Evolutionary conservation across 23 red algal genomes (phyloP).

Genomic region (Gracilaria gracilis): DNA sequence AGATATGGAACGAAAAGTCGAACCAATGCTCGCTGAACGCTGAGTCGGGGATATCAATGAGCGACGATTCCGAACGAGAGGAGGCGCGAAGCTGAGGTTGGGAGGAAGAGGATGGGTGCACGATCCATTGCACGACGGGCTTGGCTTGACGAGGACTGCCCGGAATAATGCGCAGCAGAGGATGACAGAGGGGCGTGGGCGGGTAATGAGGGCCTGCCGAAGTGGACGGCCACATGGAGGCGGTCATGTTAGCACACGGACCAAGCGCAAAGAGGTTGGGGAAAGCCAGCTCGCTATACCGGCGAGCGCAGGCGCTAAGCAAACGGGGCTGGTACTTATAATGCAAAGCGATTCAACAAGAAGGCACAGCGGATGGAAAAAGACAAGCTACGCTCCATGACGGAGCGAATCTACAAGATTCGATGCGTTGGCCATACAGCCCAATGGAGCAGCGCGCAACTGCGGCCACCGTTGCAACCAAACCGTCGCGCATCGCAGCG

Average conservation of each 20-base stretch:
- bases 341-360: too few species aligned
- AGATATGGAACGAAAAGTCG: constrained; percentile 30
- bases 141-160: constrained; percentile 39
- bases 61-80: not conserved
- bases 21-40: constrained; percentile 3
- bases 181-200: not conserved
- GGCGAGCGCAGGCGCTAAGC: too few species aligned
- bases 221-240: constrained; percentile 13
- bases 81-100: constrained; percentile 6
- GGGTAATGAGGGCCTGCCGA: constrained; percentile 50
- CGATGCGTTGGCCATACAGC: too few species aligned
- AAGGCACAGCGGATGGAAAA: too few species aligned
- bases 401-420: too few species aligned
- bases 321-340: too few species aligned
- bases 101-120: not conserved
- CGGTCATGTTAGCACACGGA: not conserved
- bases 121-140: constrained; percentile 23
- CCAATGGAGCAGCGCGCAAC: too few species aligned
- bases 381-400: too few species aligned
- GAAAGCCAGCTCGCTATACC: not conserved
- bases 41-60: constrained; percentile 6
- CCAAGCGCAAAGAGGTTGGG: not conserved
- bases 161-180: constrained; percentile 54
- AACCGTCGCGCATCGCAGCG: too few species aligned
- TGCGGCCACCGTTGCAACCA: too few species aligned